Evolutionary conservation across 306 rosid species (phyloP).

Genomic region (Ormosia emarginata): DNA sequence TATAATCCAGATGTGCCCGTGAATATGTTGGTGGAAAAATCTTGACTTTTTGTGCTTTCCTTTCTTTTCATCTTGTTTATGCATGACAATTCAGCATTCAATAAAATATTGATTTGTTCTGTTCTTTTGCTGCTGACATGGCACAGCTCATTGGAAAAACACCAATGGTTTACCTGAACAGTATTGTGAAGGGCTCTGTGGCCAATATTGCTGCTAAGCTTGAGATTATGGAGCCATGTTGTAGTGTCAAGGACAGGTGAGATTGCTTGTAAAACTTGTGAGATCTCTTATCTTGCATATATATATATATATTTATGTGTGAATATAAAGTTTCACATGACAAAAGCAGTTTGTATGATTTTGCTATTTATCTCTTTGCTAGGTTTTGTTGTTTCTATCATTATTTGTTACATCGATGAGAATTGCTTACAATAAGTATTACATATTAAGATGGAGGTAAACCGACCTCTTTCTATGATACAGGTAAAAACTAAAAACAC

Average conservation of each 20-base stretch:
- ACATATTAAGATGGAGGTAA: not conserved
- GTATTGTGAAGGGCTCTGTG: conserved; percentile 67
- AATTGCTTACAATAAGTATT: not conserved
- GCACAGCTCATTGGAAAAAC: conserved; percentile 92
- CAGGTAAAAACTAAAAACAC: not conserved
- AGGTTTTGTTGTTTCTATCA: not conserved
- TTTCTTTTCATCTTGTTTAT: not conserved
- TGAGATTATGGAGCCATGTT: conserved; percentile 99
- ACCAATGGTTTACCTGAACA: conserved; percentile 96
- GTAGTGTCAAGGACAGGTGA: conserved; percentile 98
- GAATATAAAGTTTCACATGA: not conserved
- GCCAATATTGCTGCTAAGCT: conserved; percentile 98
- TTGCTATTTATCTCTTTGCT: not conserved
- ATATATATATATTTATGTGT: not conserved
- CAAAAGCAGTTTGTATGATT: not conserved
- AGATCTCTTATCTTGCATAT: not conserved
- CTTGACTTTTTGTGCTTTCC: not conserved
- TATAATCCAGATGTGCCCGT: not conserved
- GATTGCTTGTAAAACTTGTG: conserved; percentile 3
- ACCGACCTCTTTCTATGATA: not conserved
- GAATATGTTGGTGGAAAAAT: not conserved
- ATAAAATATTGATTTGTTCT: not conserved
- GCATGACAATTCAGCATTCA: not conserved
- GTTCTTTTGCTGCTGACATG: conserved; percentile 30
- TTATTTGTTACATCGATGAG: not conserved